Percentiles rank a stretch among this genome's conserved stretches.
Conservation (phyloP, 305 asterid genomes). For the Stenogyne calaminthoides region DNA sequence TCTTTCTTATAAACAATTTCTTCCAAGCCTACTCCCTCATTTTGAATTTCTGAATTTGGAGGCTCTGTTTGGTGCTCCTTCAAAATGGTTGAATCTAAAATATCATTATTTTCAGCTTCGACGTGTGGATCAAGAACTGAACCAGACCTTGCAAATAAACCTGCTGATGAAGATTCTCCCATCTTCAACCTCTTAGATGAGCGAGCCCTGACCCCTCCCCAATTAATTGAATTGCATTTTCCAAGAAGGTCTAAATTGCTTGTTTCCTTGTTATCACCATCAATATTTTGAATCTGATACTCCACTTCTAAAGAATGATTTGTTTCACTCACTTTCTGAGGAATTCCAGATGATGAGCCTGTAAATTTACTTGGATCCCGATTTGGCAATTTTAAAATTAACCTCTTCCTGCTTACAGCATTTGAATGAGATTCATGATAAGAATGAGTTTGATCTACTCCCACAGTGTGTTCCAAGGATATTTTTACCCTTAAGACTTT, state of each 20-base stretch:
- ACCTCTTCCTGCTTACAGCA: conserved; percentile 64
- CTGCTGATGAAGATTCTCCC: conserved; percentile 55
- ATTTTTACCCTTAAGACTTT: conserved; percentile 72
- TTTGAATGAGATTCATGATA: conserved; percentile 48
- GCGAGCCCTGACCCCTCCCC: conserved; percentile 95
- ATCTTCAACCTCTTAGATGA: conserved; percentile 73
- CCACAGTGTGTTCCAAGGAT: conserved; percentile 49
- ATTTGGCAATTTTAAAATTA: conserved; percentile 81
- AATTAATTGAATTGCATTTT: conserved; percentile 66
- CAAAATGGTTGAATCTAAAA: conserved; percentile 39
- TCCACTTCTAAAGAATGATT: conserved; percentile 32
- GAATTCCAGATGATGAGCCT: conserved; percentile 54
- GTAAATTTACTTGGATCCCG: conserved; percentile 61
- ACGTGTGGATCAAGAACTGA: conserved; percentile 44
- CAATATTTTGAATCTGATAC: conserved; percentile 38
- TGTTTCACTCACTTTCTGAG: conserved; percentile 38
- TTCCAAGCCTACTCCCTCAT: conserved; percentile 44
- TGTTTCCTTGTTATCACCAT: conserved; percentile 43
- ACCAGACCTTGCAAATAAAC: conserved; percentile 43
- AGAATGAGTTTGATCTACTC: conserved; percentile 43
- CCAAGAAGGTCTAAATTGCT: conserved; percentile 66
- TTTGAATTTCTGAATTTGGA: conserved; percentile 43
- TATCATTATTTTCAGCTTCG: conserved; percentile 41
- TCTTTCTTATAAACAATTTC: conserved; percentile 40
- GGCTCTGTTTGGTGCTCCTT: conserved; percentile 36